Evolutionary conservation across 192 early-diverging fungal species (phyloP).

Genomic region (Coemansia sp.): DNA sequence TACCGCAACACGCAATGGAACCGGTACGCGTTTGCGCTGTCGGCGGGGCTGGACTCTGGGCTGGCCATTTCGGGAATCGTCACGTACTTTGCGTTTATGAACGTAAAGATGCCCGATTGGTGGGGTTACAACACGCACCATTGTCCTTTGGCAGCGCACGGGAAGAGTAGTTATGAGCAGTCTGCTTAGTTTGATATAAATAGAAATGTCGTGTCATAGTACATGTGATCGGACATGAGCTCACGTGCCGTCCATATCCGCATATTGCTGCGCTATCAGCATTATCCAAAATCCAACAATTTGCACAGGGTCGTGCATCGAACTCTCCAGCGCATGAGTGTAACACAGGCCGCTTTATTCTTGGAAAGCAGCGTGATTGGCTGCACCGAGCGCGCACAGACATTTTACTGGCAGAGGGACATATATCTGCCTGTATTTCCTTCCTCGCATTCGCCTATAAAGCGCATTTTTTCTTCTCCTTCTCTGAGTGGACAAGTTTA

Average conservation of each 20-base stretch:
- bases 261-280: conserved; percentile 4
- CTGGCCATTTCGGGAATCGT: conserved; percentile 51
- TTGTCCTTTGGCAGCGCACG: conserved; percentile 39
- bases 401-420: neutral
- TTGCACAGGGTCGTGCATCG: neutral
- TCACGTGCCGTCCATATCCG: neutral
- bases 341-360: neutral
- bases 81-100: conserved; percentile 46
- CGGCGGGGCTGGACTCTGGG: conserved; percentile 59
- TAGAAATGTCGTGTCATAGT: neutral
- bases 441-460: neutral
- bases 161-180: neutral
- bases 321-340: neutral
- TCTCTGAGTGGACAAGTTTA: neutral
- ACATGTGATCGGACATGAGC: conserved; percentile 7
- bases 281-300: too few relatives aligned
- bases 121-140: conserved; percentile 44
- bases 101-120: conserved; percentile 42
- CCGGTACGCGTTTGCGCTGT: conserved; percentile 59
- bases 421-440: neutral
- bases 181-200: too few relatives aligned
- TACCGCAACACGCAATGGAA: conserved; percentile 64
- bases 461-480: neutral
- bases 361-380: neutral
- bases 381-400: neutral